These are phyloP conservation scores for Leccinum imitatum DNA, from an alignment of 768 basidiomycete genomes.

Conservation along the genomic window DNA sequence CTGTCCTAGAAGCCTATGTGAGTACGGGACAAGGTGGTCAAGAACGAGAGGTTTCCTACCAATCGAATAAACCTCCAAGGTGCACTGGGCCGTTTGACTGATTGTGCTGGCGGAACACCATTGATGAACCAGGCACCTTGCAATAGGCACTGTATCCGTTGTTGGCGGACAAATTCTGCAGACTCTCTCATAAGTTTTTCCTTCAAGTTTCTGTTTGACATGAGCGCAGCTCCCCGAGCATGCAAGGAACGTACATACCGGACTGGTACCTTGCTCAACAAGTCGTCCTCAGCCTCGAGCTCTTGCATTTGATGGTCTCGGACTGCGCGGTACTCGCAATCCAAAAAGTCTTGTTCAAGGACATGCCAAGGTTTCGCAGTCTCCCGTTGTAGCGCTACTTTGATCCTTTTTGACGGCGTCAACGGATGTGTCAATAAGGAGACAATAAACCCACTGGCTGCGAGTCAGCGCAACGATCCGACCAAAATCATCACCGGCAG, in stretches of 20 bases:
- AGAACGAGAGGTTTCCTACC: conserved; percentile 40
- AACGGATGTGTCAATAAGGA: background rate
- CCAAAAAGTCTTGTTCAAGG: conserved; percentile 78
- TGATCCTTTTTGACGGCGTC: conserved; percentile 49
- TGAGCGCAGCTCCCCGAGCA: conserved; percentile 6
- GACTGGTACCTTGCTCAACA: conserved; percentile 82
- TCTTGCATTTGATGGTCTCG: conserved; percentile 90
- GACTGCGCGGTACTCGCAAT: conserved; percentile 82
- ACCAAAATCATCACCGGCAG: conserved; percentile 71
- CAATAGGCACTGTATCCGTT: conserved; percentile 83
- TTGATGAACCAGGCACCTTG: conserved; percentile 94
- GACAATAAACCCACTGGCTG: conserved; percentile 67
- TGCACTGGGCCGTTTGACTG: conserved; percentile 54
- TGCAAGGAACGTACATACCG: conserved; percentile 48
- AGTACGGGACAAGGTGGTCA: conserved; percentile 1
- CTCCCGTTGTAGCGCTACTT: conserved; percentile 72
- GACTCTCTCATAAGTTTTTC: conserved; percentile 88
- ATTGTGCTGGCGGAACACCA: conserved; percentile 53
- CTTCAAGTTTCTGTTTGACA: conserved; percentile 65
- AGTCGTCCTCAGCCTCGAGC: conserved; percentile 83
- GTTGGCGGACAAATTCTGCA: conserved; percentile 84
- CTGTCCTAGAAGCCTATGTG: conserved; percentile 55
- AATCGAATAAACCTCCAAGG: conserved; percentile 89
- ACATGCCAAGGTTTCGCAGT: conserved; percentile 78
- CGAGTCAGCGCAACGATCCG: conserved; percentile 75